Evolutionary conservation across 2,329 filamentous ascomycete species (phyloP), one percentile per base, ranked within the genome.

Genomic region (Pseudogymnoascus sp.): DNA sequence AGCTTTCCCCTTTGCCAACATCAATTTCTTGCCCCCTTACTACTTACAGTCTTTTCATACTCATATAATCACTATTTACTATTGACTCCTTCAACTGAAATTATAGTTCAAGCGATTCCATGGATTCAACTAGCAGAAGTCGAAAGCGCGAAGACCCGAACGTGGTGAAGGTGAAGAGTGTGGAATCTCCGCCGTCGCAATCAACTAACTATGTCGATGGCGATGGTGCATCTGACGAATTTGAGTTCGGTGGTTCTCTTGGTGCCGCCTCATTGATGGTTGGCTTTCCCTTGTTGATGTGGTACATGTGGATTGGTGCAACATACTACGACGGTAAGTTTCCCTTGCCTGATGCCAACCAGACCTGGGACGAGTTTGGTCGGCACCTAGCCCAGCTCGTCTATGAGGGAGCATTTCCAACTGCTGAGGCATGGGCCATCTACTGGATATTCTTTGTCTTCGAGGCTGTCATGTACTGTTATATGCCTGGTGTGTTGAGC

Each of bases 301-400:
- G 90, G 83, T 97, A 97, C 78, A 96, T 99, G 92, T 97, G 92
- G 92, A 87, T 96, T 74, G 94, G 94, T 59, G 89, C 93, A 35
- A 92, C 87, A 59, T 96, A 93, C 78, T 99, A 97, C 77, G 80
- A 91, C 72, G 93, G 93, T 68, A 86, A 89, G 66, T 80, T 95
- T 60, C 94, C 94, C 13, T 77, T 78, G 45, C 89, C 85, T 1
- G 77, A 77, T 1, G 73, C 83, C 45, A 88, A 83, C 42, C 82
- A 96, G 79, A 86, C 80, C 68, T 84, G 84, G 72, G 67, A 71
- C 10, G 86, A 93, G 15, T 97, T 97, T 73, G 80, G 83, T 61
- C 75, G 79, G 63, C 87, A 96, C 67, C 75, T 97, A 73, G 82
- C 77, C 66, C 72, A 86, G 65, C 79, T 96, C 64, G 85, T 90